Conservation (phyloP, 208 protist species). For the Naegleria fowleri region DNA sequence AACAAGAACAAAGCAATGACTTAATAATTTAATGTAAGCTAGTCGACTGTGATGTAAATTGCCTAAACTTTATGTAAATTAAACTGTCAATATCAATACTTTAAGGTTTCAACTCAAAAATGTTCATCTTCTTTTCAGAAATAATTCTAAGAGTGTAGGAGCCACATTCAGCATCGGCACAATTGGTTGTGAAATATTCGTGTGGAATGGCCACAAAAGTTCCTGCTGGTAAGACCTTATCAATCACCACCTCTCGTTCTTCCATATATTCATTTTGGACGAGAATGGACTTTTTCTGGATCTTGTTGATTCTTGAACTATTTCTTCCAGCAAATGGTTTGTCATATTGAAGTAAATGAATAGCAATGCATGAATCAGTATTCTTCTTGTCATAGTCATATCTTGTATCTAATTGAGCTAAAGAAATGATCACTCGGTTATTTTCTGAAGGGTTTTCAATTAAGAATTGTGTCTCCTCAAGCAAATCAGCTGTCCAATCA, state of each 20-base stretch:
- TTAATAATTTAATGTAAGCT: no score
- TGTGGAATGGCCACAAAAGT: neutral
- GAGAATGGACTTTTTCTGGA: neutral
- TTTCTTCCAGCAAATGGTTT: neutral
- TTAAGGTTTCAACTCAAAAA: neutral
- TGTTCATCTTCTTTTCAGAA: neutral
- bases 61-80: no score
- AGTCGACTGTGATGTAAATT: no score
- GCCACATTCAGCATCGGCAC: neutral
- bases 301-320: neutral
- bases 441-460: neutral
- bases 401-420: constrained; percentile 2
- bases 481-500: neutral
- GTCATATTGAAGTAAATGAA: neutral
- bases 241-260: neutral
- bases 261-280: neutral
- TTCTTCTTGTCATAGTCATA: neutral
- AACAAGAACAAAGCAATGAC: no score
- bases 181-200: neutral
- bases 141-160: neutral
- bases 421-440: neutral
- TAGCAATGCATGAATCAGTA: neutral
- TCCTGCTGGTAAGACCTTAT: neutral
- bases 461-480: neutral
- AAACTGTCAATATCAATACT: no score